phyloP scores from a whole-genome alignment of 257 asterid genomes.

The Solanum arcanum region DNA sequence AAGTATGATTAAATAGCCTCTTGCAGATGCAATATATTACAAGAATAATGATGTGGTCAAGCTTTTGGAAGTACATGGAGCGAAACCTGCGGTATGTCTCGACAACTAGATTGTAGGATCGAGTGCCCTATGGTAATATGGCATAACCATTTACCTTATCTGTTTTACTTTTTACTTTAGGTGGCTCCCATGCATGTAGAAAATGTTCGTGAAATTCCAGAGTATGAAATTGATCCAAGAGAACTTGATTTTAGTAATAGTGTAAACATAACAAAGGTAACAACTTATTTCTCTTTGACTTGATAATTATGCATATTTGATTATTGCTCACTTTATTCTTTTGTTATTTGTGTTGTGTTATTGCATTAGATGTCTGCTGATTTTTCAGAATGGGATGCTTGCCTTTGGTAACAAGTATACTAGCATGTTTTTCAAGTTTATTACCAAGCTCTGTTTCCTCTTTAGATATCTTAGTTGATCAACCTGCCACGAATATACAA shows the following conservation, averaged over 20 bases:
- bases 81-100: constrained; percentile 52
- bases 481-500: background rate
- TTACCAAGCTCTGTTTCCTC: background rate
- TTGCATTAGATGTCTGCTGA: background rate
- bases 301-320: background rate
- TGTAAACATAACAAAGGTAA: constrained; percentile 69
- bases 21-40: constrained; percentile 87
- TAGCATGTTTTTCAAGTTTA: background rate
- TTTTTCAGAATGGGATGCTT: background rate
- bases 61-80: constrained; percentile 73
- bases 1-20: constrained; percentile 55
- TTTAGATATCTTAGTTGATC: background rate
- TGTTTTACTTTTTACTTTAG: constrained; percentile 16
- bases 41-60: constrained; percentile 57
- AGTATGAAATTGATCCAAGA: constrained; percentile 64
- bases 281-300: background rate
- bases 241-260: constrained; percentile 83
- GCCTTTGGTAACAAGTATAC: background rate
- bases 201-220: constrained; percentile 72
- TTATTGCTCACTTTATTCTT: background rate
- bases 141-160: background rate
- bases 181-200: constrained; percentile 86
- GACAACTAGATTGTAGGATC: background rate
- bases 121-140: background rate
- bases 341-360: background rate